Conservation (phyloP, 371 early-diverging fungal genomes). For the Apophysomyces variabilis region DNA sequence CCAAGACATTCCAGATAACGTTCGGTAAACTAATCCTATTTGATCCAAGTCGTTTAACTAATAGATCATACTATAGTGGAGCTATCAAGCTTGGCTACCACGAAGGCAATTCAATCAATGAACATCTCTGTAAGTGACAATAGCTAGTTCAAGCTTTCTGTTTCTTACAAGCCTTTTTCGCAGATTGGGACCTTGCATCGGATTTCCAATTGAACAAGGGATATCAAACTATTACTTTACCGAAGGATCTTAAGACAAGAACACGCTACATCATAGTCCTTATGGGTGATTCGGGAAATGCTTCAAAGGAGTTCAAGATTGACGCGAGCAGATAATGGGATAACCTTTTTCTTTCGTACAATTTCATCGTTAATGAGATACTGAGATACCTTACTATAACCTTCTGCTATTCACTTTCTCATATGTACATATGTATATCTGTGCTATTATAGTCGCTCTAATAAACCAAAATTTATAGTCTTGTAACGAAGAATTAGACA, state of each 20-base stretch:
- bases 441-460: no score
- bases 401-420: no score
- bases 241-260: slow-evolving; percentile 35
- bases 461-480: no score
- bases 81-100: slow-evolving; percentile 45
- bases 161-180: background rate
- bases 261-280: slow-evolving; percentile 45
- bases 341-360: background rate
- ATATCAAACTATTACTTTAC: slow-evolving; percentile 32
- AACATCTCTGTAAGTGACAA: slow-evolving; percentile 36
- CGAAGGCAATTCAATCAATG: slow-evolving; percentile 31
- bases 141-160: background rate
- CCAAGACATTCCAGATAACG: slow-evolving; percentile 17
- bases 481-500: no score
- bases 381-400: no score
- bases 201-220: slow-evolving; percentile 42
- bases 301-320: slow-evolving; percentile 47
- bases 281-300: slow-evolving; percentile 54
- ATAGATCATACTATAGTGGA: slow-evolving; percentile 18
- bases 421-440: no score
- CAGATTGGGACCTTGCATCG: slow-evolving; percentile 34
- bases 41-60: background rate
- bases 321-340: background rate
- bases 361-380: no score
- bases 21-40: slow-evolving; percentile 14